Base-by-base conservation (phyloP, 495 filamentous ascomycete species). In the Talaromyces ruber region DNA sequence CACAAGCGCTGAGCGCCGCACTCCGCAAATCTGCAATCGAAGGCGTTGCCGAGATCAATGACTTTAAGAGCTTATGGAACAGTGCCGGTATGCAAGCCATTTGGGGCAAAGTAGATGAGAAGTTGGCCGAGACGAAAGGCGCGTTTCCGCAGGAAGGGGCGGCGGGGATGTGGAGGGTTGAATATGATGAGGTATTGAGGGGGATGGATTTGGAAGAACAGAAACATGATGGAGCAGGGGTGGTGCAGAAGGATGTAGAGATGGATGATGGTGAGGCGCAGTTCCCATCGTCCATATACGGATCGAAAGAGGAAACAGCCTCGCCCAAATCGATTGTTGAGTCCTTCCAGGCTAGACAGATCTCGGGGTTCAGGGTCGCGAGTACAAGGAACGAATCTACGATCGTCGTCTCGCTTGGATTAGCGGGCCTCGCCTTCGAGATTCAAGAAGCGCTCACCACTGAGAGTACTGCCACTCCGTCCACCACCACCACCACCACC, bases 161-260 rank as follows among this genome's bases (percentile, higher is more conserved):
- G 1, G 69, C 64, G 0, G 72, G 76, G 9, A 68, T 72, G 52
- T 79, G 77, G 77, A 72, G 77, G 32, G 66, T 64, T n/a, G 74
- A 79, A 50, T 79, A 79, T 24, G 72, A 67, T 22, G 66, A 66
- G 1, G 51, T 79, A 25, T 65, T 77, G 8, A 65, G 71, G n/a
- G 71, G 71, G 11, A 54, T 9, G 66, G 68, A 65, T 65, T 68
- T 11, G 60, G 60, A 56, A 66, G 53, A 21, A 67, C 68, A 11
- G 61, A 73, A 26, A 71, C 74, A 61, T 65, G 59, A 18, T n/a
- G 73, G 73, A 51, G 69, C 72, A 0, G 64, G 61, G 24, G 24
- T 0, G 22, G 51, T 1, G 51, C 21, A 50, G 50, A 14, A 26
- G 4, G 50, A 14, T 3, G 14, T 53, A 22, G 22, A 28, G 22